Conservation (phyloP, 306 rosid genomes). For the Cucurbita maxima region DNA sequence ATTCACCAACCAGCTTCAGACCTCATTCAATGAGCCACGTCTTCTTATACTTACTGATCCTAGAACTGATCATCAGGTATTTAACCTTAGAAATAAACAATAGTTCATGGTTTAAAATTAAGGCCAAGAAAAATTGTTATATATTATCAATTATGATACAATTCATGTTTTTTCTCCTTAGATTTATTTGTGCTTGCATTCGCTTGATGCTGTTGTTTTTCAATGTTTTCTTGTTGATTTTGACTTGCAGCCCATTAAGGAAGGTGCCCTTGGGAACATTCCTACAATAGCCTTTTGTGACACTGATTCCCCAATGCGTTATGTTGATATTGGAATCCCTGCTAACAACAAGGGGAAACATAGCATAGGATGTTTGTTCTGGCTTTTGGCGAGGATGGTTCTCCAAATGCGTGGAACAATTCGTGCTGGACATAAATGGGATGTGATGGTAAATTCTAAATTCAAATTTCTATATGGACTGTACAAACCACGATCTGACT, state of each 20-base stretch:
- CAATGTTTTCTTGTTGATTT: neutral
- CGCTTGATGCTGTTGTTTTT: neutral
- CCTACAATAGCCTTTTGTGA: conserved; percentile 91
- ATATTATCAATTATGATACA: neutral
- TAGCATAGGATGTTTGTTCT: conserved; percentile 72
- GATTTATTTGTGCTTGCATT: neutral
- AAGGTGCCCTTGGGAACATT: conserved; percentile 77
- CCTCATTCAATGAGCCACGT: conserved; percentile 79
- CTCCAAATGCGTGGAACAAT: conserved; percentile 74
- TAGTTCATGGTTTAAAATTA: neutral
- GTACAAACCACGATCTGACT: neutral
- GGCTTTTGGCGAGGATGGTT: conserved; percentile 91
- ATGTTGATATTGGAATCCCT: conserved; percentile 87
- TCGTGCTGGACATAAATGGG: conserved; percentile 69
- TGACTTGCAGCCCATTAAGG: conserved; percentile 68
- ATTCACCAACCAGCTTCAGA: conserved; percentile 74
- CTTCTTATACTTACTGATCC: conserved; percentile 86
- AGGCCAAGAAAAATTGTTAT: neutral
- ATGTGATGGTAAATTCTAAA: conserved; percentile 50
- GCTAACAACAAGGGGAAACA: conserved; percentile 92
- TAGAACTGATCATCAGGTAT: conserved; percentile 85
- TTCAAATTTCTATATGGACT: neutral
- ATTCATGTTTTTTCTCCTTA: neutral
- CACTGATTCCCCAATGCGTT: conserved; percentile 79
- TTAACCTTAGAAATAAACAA: neutral